These are phyloP conservation scores for Colletotrichum sp. DNA, from an alignment of 2,329 filamentous ascomycete species.

Conservation along the genomic window DNA sequence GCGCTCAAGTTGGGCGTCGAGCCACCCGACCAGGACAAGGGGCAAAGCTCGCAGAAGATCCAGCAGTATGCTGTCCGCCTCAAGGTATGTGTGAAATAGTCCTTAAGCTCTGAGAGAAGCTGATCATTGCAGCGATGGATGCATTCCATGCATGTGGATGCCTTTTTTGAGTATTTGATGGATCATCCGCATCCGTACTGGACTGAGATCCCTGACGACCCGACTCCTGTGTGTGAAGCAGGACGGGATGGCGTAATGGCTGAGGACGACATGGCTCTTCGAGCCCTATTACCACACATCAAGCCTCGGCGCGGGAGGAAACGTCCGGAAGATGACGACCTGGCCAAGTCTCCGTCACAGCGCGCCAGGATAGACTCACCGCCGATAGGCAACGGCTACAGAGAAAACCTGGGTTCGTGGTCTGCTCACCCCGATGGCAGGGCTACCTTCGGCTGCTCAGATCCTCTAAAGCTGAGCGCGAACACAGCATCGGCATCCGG, in stretches of 20 bases:
- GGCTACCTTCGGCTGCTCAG: conserved; percentile 34
- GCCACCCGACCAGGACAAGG: conserved; percentile 79
- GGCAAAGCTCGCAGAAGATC: conserved; percentile 90
- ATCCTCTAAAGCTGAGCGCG: conserved; percentile 39
- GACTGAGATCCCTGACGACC: conserved; percentile 71
- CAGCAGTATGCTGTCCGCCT: conserved; percentile 92
- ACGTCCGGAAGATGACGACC: conserved; percentile 67
- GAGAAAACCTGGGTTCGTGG: conserved; percentile 50
- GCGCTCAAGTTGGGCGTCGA: conserved; percentile 89
- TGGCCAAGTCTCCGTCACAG: conserved; percentile 56
- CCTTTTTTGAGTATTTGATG: conserved; percentile 90
- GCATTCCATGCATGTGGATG: conserved; percentile 94
- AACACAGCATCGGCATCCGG: conserved; percentile 35
- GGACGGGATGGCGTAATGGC: conserved; percentile 81
- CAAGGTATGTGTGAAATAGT: conserved; percentile 63
- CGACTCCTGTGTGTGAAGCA: conserved; percentile 66
- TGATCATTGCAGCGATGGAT: conserved; percentile 76
- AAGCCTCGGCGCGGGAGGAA: conserved; percentile 66
- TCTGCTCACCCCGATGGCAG: conserved; percentile 49
- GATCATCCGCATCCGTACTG: conserved; percentile 82
- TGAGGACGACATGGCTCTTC: conserved; percentile 87
- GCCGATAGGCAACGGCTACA: conserved; percentile 3
- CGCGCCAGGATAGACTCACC: conserved; percentile 48
- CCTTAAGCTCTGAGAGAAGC: background rate
- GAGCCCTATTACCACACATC: conserved; percentile 81